Base-by-base conservation (phyloP, 495 filamentous ascomycete genomes). In the Neurospora sp. region DNA sequence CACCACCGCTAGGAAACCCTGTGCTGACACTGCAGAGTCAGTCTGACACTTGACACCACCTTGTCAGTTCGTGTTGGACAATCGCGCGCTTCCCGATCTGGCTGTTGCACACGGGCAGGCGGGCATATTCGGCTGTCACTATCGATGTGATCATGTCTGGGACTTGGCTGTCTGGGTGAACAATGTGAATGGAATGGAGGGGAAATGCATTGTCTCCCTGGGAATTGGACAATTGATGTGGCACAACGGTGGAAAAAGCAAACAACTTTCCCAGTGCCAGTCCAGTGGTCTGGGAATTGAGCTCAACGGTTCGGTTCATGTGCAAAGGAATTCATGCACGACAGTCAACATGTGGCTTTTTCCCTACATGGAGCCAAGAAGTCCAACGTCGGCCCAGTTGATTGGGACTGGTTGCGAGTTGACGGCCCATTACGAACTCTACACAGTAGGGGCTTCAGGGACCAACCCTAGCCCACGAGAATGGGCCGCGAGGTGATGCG, bases 31-130 rank as follows among this genome's bases (percentile, higher is more conserved):
- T 31, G 27, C 31, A 39, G 38, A 39, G 38, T 11, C 10, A 18
- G 5, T 44, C 42, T 44, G 42, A 44, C 42, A 44, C 27, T 6
- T n/a, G 42, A 20, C 46, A 22, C 48, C 53, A 65, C 53, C 53
- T 65, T 65, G 53, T 65, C 53, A 65, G 53, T 65, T 65, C 53
- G 53, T 65, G 53, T 65, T 65, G 53, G 53, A 65, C 53, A 65
- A 65, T 65, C 27, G 53, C 53, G 53, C 53, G 53, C 53, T 65
- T 65, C 53, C 40, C 48, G 70, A 61, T 71, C 31, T 71, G 70
- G 22, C 3, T 14, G 48, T 59, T 53, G 69, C 41, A 31, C 27
- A 3, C 27, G 27, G 27, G 27, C 27, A 31, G 27, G 27, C 27
- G 27, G 27, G 27, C 27, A 31, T 31, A 31, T 31, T 31, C 27